Evolutionary conservation across 345 rosid genomes (phyloP).

Genomic region (Eucalyptus shirleyi): DNA sequence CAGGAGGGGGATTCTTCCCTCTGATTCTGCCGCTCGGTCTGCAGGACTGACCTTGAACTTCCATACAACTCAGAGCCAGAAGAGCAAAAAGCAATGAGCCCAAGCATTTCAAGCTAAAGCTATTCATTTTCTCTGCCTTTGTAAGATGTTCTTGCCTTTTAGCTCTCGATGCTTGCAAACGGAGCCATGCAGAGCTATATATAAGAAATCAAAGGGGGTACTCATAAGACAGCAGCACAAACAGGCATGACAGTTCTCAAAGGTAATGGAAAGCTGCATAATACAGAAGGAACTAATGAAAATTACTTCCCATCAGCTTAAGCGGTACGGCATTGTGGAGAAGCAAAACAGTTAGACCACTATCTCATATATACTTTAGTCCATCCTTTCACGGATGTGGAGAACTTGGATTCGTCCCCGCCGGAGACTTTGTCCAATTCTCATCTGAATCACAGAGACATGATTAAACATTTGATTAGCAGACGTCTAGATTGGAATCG

Average conservation of each 20-base stretch:
- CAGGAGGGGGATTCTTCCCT: conserved; percentile 11
- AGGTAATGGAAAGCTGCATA: background rate
- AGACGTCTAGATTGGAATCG: background rate
- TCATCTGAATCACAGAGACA: background rate
- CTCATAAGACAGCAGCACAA: background rate
- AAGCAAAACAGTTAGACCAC: background rate
- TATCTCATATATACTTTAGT: background rate
- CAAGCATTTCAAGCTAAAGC: background rate
- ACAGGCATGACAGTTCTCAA: background rate
- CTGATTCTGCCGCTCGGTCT: conserved; percentile 6
- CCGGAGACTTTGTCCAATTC: background rate
- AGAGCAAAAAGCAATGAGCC: background rate
- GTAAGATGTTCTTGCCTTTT: background rate
- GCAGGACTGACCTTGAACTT: conserved; percentile 1
- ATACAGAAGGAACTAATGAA: background rate
- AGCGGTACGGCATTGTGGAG: background rate
- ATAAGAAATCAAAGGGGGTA: background rate
- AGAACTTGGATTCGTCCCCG: background rate
- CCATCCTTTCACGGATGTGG: background rate
- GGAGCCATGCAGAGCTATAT: background rate
- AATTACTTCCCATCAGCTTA: background rate
- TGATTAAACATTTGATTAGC: background rate
- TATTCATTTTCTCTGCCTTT: background rate
- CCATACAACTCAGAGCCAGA: background rate
- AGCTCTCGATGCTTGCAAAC: background rate